Conservation (phyloP, 1,139 yeast species). For the Hyphopichia wangnamkhiaoensis region DNA sequence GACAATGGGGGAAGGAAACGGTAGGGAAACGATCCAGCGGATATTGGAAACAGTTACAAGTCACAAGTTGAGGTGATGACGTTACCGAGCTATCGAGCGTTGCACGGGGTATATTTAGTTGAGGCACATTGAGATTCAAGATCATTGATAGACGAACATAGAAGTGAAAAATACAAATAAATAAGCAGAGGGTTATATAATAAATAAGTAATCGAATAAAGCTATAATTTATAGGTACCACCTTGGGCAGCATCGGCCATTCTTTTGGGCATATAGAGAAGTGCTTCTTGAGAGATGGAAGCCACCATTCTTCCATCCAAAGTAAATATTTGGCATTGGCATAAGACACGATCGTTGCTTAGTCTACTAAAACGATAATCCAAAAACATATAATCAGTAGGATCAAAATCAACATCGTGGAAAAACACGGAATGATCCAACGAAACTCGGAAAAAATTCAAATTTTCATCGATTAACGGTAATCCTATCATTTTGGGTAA, state of each 20-base stretch:
- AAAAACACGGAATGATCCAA: constrained; percentile 43
- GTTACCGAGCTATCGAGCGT: too few relatives aligned
- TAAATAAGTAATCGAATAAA: constrained; percentile 1
- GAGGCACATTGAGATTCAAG: too few relatives aligned
- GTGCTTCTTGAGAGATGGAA: constrained; percentile 40
- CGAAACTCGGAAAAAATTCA: constrained; percentile 37
- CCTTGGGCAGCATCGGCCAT: constrained; percentile 14
- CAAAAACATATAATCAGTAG: constrained; percentile 41
- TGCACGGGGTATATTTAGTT: too few relatives aligned
- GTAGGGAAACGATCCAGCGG: too few relatives aligned
- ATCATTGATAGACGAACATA: too few relatives aligned
- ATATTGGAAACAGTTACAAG: too few relatives aligned
- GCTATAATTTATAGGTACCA: constrained; percentile 14
- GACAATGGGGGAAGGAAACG: too few relatives aligned
- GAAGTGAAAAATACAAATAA: background rate
- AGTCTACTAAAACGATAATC: constrained; percentile 37
- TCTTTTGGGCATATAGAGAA: constrained; percentile 25
- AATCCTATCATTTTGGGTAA: constrained; percentile 28
- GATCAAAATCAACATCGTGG: constrained; percentile 38
- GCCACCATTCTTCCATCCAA: constrained; percentile 31
- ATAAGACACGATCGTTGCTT: constrained; percentile 36
- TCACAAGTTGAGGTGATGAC: too few relatives aligned
- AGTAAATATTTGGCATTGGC: constrained; percentile 29
- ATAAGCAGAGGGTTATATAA: background rate
- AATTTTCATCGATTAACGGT: constrained; percentile 17